Evolutionary conservation across 352 stramenopile genomes (phyloP), one percentile per base, ranked within the genome.

Genomic region (Thalassiosira mediterranea): DNA sequence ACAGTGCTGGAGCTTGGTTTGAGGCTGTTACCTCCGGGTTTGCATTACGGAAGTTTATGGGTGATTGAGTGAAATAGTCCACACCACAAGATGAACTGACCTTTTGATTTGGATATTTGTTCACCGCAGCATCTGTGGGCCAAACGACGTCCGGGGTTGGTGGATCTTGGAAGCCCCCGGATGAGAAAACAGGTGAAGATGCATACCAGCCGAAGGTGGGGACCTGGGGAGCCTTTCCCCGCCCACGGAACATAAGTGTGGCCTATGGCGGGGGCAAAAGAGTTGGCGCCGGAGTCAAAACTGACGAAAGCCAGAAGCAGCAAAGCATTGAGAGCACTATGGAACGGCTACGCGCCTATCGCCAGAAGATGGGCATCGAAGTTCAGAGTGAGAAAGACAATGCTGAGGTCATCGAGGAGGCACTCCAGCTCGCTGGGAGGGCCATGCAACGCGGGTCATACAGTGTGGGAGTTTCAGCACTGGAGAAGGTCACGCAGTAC

Each of bases 401-500:
- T 64, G 81, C 62, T 4, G 62, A 68, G 23, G 70, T 87, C 52
- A 91, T 90, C 47, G 72, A 88, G 21, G 67, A 88, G 61, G 82
- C 82, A 26, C 49, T 91, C 10, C 3, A 15, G 0, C 72, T 89
- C 42, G 77, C 69, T 4, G 42, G 73, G 13, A 58, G 70, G 29
- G 74, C 81, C 3, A 89, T 88, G 81, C 72, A 90, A 64, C 68
- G 84, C 17, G 88, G 88, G n/a, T 72, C 88, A n/a, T 93, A 93
- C 44, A 48, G 62, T 11, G 79, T 71, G 13, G 85, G 85, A 17
- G 84, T 91, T 17, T 88, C 84, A 3, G 76, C 76, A 7, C 53
- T 93, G n/a, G 88, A 93, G 57, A 90, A 93, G 57, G 88, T 93
- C 0, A 91, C 83, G 19, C 66, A 85, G 56, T 91, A 84, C 53